phyloP scores from a whole-genome alignment of 169 alveolate genomes.

The Perkinsus olseni region DNA sequence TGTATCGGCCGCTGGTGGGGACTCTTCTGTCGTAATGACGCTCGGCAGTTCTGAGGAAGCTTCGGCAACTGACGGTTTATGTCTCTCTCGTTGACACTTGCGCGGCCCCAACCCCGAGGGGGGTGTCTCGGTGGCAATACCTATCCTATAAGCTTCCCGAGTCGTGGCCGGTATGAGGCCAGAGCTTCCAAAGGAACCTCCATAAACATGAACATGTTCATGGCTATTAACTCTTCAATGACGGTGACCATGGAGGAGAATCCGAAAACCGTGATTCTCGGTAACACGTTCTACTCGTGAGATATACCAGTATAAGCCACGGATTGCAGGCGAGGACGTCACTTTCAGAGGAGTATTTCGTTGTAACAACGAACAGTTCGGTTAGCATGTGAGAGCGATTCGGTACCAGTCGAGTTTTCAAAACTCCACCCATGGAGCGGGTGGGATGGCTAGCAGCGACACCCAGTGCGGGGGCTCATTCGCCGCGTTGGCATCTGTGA shows the following conservation, averaged over 20 bases:
- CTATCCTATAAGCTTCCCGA: too few species aligned
- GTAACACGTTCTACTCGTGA: neutral
- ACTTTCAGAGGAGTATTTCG: constrained; percentile 97
- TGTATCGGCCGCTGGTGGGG: too few species aligned
- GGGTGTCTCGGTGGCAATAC: too few species aligned
- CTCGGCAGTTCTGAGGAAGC: too few species aligned
- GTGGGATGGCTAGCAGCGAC: constrained; percentile 19
- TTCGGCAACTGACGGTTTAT: too few species aligned
- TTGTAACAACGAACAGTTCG: too few species aligned
- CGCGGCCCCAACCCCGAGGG: too few species aligned
- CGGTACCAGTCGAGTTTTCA: constrained; percentile 84
- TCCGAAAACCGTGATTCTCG: constrained; percentile 55
- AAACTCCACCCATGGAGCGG: constrained; percentile 91
- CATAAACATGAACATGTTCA: constrained; percentile 74
- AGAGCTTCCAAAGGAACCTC: constrained; percentile 13
- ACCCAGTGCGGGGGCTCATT: neutral
- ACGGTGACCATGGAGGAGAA: constrained; percentile 81
- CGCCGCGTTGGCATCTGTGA: constrained; percentile 14
- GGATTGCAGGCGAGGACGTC: constrained; percentile 85
- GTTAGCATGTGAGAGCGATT: constrained; percentile 80
- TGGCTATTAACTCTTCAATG: constrained; percentile 82
- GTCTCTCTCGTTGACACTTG: too few species aligned
- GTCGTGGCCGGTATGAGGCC: too few species aligned
- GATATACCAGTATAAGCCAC: neutral
- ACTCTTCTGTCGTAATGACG: too few species aligned